These are phyloP conservation scores for Exophiala sp. DNA, from an alignment of 2,329 filamentous ascomycete genomes.

Conservation along the genomic window DNA sequence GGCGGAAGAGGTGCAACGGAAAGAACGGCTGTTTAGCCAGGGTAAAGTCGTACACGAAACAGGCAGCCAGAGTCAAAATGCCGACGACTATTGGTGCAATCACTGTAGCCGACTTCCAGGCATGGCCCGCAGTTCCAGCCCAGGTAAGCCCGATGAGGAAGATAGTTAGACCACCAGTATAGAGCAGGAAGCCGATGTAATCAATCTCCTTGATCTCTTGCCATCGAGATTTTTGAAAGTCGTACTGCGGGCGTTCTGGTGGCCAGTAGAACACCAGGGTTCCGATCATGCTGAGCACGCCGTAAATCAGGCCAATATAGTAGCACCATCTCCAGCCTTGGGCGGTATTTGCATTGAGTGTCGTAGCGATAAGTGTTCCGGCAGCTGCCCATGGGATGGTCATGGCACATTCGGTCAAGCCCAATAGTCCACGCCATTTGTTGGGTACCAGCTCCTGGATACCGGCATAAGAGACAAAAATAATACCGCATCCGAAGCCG, in stretches of 20 bases:
- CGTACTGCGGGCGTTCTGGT: conserved; percentile 46
- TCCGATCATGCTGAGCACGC: conserved; percentile 26
- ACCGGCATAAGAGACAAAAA: conserved; percentile 36
- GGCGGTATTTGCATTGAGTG: conserved; percentile 42
- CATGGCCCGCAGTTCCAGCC: conserved; percentile 39
- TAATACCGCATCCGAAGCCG: conserved; percentile 37
- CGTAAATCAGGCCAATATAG: conserved; percentile 28
- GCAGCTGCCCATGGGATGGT: conserved; percentile 36
- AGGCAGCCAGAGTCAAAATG: conserved; percentile 33
- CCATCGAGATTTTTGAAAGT: conserved; percentile 28
- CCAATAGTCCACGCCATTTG: conserved; percentile 28
- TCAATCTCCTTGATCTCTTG: conserved; percentile 46
- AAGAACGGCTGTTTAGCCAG: conserved; percentile 41
- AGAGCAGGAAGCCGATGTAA: conserved; percentile 45
- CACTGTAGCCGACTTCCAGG: conserved; percentile 41
- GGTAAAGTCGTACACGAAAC: conserved; percentile 41
- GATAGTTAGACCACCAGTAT: conserved; percentile 39
- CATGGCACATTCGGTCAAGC: conserved; percentile 33
- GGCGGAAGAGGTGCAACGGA: conserved; percentile 42
- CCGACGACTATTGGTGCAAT: conserved; percentile 39
- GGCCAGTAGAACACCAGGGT: conserved; percentile 49
- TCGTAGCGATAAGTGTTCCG: conserved; percentile 47
- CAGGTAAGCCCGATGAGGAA: conserved; percentile 45
- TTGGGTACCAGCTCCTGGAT: conserved; percentile 40
- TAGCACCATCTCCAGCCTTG: conserved; percentile 50